Evolutionary conservation across 2,329 filamentous ascomycete genomes (phyloP), one percentile per base, ranked within the genome.

Genomic region (Venturia asperata): DNA sequence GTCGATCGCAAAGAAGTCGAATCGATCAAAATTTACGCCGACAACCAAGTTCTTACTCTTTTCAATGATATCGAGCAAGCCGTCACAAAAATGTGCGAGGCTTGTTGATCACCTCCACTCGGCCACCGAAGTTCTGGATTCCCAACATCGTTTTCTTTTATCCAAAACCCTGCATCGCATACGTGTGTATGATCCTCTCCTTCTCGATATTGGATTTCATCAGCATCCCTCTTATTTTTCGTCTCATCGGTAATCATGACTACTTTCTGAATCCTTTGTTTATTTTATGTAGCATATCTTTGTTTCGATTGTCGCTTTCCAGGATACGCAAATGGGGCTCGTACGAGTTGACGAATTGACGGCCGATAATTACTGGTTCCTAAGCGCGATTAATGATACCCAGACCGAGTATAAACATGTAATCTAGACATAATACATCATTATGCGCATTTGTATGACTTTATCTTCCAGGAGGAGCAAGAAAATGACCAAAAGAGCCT

Each of bases 1-100:
- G 63, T 70, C 7, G 72, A 74, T 39, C 72, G 74, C 49, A 75
- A 73, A 66, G 75, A 77, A 39, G 76, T 76, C 15, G 74, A 78
- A 67, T 77, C 75, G 17, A 78, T 78, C 70, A 77, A 75, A 66
- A 77, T 78, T 63, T 78, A 78, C 68, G 76, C 76, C 45, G 76
- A 78, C 63, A 75, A 74, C 30, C 74, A 77, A 45, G 76, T 77
- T 30, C 71, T 78, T 37, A 76, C 72, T 64, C 71, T 78, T 3
- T 78, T 77, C 67, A 74, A 74, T 11, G 75, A 78, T 66, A 77
- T 78, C 56, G 75, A 78, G 64, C 74, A 74, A 66, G 76, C 76
- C 30, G 76, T 78, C 61, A 74, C 74, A 61, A 72, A 75, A 68
- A 76, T 78, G 76, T 78, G 76, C 70, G 76, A 77, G 43, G 58